These are phyloP conservation scores for Coccinonectria pachysandricola DNA, from an alignment of 2,329 filamentous ascomycete genomes.

Conservation along the genomic window DNA sequence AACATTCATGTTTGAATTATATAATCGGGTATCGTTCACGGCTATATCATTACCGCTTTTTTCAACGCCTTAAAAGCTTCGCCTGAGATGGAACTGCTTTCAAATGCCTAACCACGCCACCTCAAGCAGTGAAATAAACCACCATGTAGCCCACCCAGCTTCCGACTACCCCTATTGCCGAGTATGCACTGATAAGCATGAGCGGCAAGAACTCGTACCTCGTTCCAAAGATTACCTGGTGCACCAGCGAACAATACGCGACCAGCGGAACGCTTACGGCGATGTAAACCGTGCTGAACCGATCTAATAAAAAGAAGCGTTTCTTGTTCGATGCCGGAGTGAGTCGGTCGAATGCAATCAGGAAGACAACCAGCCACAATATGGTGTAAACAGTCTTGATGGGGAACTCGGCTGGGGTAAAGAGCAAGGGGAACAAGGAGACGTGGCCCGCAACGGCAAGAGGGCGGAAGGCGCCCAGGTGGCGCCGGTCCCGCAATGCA, in stretches of 20 bases:
- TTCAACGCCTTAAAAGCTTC: slow-evolving; percentile 2
- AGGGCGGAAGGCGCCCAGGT: slow-evolving; percentile 84
- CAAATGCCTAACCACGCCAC: too few species aligned
- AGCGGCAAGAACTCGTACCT: slow-evolving; percentile 82
- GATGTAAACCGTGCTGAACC: slow-evolving; percentile 84
- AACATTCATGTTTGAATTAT: too few species aligned
- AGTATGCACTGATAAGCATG: slow-evolving; percentile 96
- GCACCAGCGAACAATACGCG: slow-evolving; percentile 75
- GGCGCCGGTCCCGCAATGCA: slow-evolving; percentile 78
- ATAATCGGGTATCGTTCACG: slow-evolving; percentile 6
- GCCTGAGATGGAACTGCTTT: not conserved
- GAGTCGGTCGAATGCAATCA: slow-evolving; percentile 77
- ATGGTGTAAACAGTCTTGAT: slow-evolving; percentile 91
- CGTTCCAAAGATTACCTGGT: slow-evolving; percentile 73
- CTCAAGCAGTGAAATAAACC: slow-evolving; percentile 64
- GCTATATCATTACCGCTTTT: slow-evolving; percentile 1
- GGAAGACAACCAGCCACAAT: slow-evolving; percentile 79
- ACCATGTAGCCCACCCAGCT: slow-evolving; percentile 94
- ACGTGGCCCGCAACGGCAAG: slow-evolving; percentile 90
- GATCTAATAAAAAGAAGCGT: slow-evolving; percentile 83
- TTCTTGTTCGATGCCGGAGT: slow-evolving; percentile 71
- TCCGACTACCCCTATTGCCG: slow-evolving; percentile 84
- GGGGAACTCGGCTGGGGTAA: slow-evolving; percentile 85
- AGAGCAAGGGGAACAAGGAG: slow-evolving; percentile 86
- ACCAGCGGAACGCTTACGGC: slow-evolving; percentile 82